phyloP scores from a whole-genome alignment of 208 protist species.

The Crithidia sp. region DNA sequence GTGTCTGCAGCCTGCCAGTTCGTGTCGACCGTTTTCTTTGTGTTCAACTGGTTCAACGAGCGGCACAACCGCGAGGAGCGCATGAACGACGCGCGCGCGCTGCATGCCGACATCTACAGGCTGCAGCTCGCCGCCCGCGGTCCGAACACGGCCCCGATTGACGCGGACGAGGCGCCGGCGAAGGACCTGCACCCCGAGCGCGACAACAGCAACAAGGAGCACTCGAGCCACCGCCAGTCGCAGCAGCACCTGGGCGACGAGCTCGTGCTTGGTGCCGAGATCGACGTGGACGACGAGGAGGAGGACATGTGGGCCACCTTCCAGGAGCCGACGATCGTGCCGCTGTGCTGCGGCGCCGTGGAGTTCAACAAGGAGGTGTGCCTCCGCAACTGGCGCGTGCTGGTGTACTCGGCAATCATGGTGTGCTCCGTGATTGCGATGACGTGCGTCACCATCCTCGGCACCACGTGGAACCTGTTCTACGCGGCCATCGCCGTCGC shows the following conservation, averaged over 20 bases:
- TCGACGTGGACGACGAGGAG: conserved; percentile 4
- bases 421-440: conserved; percentile 26
- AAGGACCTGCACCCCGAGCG: neutral
- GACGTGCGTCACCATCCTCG: conserved; percentile 26
- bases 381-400: conserved; percentile 20
- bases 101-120: too few relatives aligned
- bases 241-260: neutral
- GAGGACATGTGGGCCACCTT: neutral
- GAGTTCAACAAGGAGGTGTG: conserved; percentile 31
- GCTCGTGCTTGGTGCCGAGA: neutral
- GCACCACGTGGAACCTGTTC: conserved; percentile 18
- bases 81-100: neutral
- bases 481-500: conserved; percentile 17
- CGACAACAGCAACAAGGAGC: neutral
- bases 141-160: neutral
- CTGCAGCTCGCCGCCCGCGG: neutral
- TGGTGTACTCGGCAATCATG: conserved; percentile 30
- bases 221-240: neutral
- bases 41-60: conserved; percentile 73
- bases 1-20: conserved; percentile 50
- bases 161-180: neutral
- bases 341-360: conserved; percentile 19
- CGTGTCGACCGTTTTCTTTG: conserved; percentile 50
- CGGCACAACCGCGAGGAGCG: conserved; percentile 46
- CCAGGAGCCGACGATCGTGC: conserved; percentile 10